Evolutionary conservation across 176 grass and related monocot species (phyloP).

Genomic region (Paspalum notatum): DNA sequence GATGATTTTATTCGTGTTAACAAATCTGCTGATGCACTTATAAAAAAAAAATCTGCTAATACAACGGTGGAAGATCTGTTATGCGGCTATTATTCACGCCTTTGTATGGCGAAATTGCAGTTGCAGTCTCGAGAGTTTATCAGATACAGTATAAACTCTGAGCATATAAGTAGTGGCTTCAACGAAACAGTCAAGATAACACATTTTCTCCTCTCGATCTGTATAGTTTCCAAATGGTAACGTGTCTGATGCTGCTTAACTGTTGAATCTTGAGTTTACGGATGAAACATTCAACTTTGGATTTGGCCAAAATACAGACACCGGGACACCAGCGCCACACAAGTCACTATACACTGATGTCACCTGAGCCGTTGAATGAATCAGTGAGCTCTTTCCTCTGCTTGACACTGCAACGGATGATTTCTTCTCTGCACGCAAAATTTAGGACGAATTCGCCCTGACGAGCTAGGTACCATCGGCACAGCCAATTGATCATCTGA

Average conservation of each 20-base stretch:
- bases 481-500: neutral
- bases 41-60: no score
- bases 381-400: neutral
- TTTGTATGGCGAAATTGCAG: neutral
- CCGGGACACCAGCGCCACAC: neutral
- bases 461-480: neutral
- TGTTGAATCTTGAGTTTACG: neutral
- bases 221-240: neutral
- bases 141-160: neutral
- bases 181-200: slow-evolving; percentile 37
- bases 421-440: neutral
- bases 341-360: slow-evolving; percentile 9
- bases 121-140: neutral
- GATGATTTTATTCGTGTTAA: neutral
- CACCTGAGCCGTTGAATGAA: slow-evolving; percentile 4
- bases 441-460: neutral
- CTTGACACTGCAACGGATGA: neutral
- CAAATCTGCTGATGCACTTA: neutral
- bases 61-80: neutral
- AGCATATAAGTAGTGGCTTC: neutral
- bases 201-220: neutral
- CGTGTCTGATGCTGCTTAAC: neutral
- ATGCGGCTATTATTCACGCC: neutral
- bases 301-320: slow-evolving; percentile 33
- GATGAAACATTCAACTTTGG: slow-evolving; percentile 32